Conservation (phyloP, 352 stramenopile species). For the Globisporangium cystogenes region DNA sequence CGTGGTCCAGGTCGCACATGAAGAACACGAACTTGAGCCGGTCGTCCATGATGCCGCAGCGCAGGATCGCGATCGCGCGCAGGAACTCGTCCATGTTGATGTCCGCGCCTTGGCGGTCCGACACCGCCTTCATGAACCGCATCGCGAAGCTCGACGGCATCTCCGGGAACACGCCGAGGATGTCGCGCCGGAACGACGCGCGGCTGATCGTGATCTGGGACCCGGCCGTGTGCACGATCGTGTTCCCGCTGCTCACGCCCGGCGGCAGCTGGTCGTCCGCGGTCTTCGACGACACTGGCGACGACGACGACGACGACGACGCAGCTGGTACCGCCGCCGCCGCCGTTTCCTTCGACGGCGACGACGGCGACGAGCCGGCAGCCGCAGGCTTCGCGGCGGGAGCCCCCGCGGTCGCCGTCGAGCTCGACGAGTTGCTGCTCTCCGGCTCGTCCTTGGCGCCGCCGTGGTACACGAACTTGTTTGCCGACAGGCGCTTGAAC, state of each 20-base stretch:
- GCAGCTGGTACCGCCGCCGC: constrained; percentile 4
- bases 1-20: constrained; percentile 86
- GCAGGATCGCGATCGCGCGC: constrained; percentile 69
- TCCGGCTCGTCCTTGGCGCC: constrained; percentile 28
- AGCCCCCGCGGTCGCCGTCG: constrained; percentile 8
- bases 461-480: constrained; percentile 79
- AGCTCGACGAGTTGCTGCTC: constrained; percentile 11
- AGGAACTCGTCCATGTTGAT: constrained; percentile 90
- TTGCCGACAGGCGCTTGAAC: constrained; percentile 78
- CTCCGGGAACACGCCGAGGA: constrained; percentile 84
- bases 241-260: constrained; percentile 22
- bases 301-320: constrained; percentile 39
- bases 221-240: constrained; percentile 60
- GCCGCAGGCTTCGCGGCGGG: constrained; percentile 11
- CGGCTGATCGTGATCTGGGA: constrained; percentile 80
- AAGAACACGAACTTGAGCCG: constrained; percentile 79
- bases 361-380: constrained; percentile 13
- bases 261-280: constrained; percentile 18
- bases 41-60: constrained; percentile 67
- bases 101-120: constrained; percentile 72
- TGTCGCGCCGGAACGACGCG: constrained; percentile 78
- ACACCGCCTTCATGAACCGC: constrained; percentile 86
- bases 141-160: constrained; percentile 88
- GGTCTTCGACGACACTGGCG: constrained; percentile 23
- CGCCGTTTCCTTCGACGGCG: constrained; percentile 12